A percentile compares a stretch with the other conserved stretches of the same genome.
Conservation (phyloP, 768 basidiomycete species). For the Tricholoma saponaceum region DNA sequence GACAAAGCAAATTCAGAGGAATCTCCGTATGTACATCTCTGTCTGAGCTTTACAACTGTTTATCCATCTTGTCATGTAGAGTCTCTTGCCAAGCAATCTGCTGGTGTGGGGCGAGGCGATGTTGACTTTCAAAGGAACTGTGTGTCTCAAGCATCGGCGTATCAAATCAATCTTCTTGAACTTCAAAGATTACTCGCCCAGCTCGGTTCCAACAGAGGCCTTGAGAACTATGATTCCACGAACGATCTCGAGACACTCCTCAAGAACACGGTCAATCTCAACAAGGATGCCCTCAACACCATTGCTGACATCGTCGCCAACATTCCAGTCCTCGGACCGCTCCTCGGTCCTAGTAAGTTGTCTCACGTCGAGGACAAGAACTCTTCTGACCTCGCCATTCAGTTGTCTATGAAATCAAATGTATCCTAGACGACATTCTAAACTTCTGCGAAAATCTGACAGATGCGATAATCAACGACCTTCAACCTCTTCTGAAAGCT, state of each 20-base stretch:
- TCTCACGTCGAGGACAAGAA: not conserved
- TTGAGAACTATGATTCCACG: conserved; percentile 43
- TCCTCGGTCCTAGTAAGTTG: conserved; percentile 53
- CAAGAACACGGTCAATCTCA: conserved; percentile 43
- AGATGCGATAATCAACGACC: conserved; percentile 41
- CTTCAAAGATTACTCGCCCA: conserved; percentile 29
- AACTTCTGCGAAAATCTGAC: conserved; percentile 44
- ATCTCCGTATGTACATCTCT: conserved; percentile 25
- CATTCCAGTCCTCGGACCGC: conserved; percentile 44
- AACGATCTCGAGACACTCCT: conserved; percentile 43
- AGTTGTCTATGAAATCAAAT: conserved; percentile 64
- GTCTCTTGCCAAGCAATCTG: conserved; percentile 29
- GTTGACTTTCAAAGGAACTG: conserved; percentile 34
- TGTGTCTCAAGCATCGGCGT: conserved; percentile 30
- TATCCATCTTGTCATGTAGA: conserved; percentile 17
- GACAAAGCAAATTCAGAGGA: conserved; percentile 13
- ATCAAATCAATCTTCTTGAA: conserved; percentile 25
- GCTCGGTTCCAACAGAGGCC: conserved; percentile 42
- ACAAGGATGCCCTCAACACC: conserved; percentile 41
- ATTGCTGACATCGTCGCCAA: conserved; percentile 28
- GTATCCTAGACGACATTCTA: conserved; percentile 48
- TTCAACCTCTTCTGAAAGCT: conserved; percentile 32
- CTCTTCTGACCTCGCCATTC: not conserved
- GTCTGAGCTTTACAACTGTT: not conserved
- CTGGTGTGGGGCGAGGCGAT: conserved; percentile 21